Conservation (phyloP, 164 flowering plant genomes). For the Vitis riparia region DNA sequence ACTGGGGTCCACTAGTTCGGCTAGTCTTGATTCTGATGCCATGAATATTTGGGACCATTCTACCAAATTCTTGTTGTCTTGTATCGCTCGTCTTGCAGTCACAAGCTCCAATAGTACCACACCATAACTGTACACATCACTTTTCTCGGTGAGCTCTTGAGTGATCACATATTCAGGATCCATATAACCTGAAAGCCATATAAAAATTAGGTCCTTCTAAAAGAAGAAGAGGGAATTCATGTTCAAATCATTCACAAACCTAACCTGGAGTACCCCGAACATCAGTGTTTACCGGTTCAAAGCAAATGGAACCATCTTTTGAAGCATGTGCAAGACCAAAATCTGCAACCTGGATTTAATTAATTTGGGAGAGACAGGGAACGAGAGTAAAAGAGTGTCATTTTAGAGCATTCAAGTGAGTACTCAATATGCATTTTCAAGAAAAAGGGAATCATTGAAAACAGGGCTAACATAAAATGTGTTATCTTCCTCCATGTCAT, state of each 20-base stretch:
- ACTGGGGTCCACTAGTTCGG: conserved; percentile 74
- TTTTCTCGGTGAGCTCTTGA: conserved; percentile 93
- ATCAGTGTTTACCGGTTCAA: conserved; percentile 92
- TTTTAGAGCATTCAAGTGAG: too few relatives aligned
- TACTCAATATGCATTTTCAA: too few relatives aligned
- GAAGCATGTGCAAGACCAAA: conserved; percentile 96
- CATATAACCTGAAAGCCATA: conserved; percentile 74
- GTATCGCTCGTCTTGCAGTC: conserved; percentile 73
- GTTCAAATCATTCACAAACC: background rate
- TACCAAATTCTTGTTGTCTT: conserved; percentile 79
- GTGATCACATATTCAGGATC: conserved; percentile 93
- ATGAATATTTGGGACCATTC: conserved; percentile 74
- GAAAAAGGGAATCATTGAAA: background rate
- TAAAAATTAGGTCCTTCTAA: conserved; percentile 6
- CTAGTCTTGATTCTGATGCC: conserved; percentile 54
- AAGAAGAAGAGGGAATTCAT: background rate
- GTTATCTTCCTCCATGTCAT: background rate
- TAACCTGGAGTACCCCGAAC: conserved; percentile 97
- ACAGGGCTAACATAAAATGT: background rate
- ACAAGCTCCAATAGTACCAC: conserved; percentile 82
- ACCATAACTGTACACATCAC: conserved; percentile 96
- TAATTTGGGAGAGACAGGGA: too few relatives aligned
- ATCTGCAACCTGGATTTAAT: conserved; percentile 75
- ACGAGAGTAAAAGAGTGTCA: background rate
- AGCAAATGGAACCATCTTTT: conserved; percentile 74